Base-by-base conservation (phyloP, 306 rosid genomes). In the Mimosa bimucronata region DNA sequence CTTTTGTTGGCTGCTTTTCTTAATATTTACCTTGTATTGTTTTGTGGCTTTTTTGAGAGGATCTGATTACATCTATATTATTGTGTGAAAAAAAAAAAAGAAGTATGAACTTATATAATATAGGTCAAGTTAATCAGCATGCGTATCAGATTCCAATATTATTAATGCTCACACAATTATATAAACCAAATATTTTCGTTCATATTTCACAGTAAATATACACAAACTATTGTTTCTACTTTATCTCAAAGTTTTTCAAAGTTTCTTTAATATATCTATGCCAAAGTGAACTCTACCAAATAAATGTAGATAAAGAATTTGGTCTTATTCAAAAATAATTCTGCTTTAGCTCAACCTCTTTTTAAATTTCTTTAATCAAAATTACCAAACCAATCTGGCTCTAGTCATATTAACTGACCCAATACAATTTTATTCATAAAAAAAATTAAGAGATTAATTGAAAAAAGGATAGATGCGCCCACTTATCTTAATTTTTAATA, bases 281-380 rank as follows among this genome's bases (percentile, higher is more conserved):
- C 34, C 66, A 52, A 80, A 73, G 80, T 42, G 57, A 73, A 58
- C 48, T 66, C 80, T 77, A 86, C 81, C 89, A 74, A 80, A 83
- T 81, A 83, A 83, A 7, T 68, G 73, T 74, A 61, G 37, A 61
- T 61, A 1, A 19, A 79, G 84, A 45, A 25, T 66, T 55, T 66
- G 5, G 14, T 42, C 26, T 31, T 12, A 66, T 55, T 11, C 25
- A 78, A 64, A 66, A 46, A 34, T 34, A 34, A 34, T 34, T 34
- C 38, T 6, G n/a, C 38, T 6, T 46, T 46, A 46, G 15, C 53
- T 46, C 18, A 15, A 15, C 19, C 53, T 46, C 19, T 46, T 14
- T 15, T 2, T 0, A 13, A 42, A 14, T 14, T 46, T 46, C 19
- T 15, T 15, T 46, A 15, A 14, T 46, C n/a, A 48, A 48, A 48